Evolutionary conservation across 1,284 basidiomycete species (phyloP).

Genomic region (Fomitopsis betulina): DNA sequence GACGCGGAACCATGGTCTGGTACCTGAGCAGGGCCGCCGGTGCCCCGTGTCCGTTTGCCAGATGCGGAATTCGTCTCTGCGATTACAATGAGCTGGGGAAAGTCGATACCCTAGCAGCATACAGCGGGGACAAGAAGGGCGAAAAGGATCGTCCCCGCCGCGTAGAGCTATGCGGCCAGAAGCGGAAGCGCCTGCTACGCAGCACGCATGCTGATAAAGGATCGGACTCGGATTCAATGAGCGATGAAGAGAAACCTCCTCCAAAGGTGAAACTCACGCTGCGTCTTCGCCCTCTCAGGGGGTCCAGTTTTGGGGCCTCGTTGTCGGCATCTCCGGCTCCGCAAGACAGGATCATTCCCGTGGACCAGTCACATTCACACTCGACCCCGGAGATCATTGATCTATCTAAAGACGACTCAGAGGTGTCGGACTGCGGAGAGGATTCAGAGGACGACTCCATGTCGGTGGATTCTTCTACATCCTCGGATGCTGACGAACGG

Average conservation of each 20-base stretch:
- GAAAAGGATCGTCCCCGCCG: constrained; percentile 34
- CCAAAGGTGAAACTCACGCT: constrained; percentile 66
- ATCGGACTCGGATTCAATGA: constrained; percentile 40
- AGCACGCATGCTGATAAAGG: constrained; percentile 36
- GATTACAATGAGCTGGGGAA: constrained; percentile 56
- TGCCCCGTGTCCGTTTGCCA: constrained; percentile 66
- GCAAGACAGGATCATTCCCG: constrained; percentile 7
- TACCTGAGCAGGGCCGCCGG: constrained; percentile 71
- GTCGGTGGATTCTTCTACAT: constrained; percentile 21
- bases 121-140: constrained; percentile 34
- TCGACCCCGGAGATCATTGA: constrained; percentile 33
- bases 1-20: constrained; percentile 74
- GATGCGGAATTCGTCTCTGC: constrained; percentile 64
- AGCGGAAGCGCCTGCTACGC: constrained; percentile 59
- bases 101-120: constrained; percentile 21
- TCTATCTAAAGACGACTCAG: constrained; percentile 32
- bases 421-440: constrained; percentile 7
- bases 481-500: constrained; percentile 15
- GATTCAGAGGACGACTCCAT: constrained; percentile 18
- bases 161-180: constrained; percentile 52
- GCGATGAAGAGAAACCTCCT: constrained; percentile 43
- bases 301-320: constrained; percentile 26
- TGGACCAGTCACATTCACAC: constrained; percentile 13
- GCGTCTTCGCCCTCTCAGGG: constrained; percentile 48
- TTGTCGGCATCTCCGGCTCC: constrained; percentile 14